Base-by-base conservation (phyloP, 768 basidiomycete species). In the Lentinula edodes region DNA sequence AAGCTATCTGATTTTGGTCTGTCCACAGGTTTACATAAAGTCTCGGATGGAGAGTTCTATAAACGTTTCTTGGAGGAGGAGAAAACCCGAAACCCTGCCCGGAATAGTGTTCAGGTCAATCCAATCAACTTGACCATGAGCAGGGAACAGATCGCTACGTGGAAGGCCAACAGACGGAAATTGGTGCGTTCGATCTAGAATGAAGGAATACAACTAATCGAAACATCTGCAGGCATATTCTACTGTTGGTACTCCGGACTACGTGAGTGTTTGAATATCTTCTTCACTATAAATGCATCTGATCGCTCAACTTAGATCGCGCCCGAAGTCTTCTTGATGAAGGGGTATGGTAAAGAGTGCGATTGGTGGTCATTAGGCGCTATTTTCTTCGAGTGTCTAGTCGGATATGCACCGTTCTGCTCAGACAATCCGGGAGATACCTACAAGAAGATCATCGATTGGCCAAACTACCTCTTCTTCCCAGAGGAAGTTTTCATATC, bases 331-430 rank as follows among this genome's bases (percentile, higher is more conserved):
- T 98, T 99, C 81, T 76, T 94, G 72, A 89, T 96, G 78, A 90
- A 96, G 70, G 96, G 96, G 5, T 99, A 99, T 68, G 94, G 95
- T 52, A 95, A 96, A 74, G 96, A 98, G 75, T 98, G 96, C 71
- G 96, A 99, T 75, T 99, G 96, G 96, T 99, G 96, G 96, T 98
- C 96, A 41, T 77, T 99, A 60, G 96, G 96, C 12, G 95, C 96
- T 5, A 98, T 99, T 73, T 97, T 95, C 87, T 99, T 95, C 71
- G 96, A 99, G 74, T 98, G 96, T 74, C 80, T 99, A 39, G 94
- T 98, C 65, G 96, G 96, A 63, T 98, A 95, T 72, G 95, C 96
- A 15, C 96, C 95, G 5, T 98, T 98, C 83, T 99, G 96, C 75
- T 87, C 94, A 4, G 95, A 98, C 70, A 94, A 93, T 69, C 95